Conservation (phyloP, 345 rosid species). For the Stellera chamaejasme region DNA sequence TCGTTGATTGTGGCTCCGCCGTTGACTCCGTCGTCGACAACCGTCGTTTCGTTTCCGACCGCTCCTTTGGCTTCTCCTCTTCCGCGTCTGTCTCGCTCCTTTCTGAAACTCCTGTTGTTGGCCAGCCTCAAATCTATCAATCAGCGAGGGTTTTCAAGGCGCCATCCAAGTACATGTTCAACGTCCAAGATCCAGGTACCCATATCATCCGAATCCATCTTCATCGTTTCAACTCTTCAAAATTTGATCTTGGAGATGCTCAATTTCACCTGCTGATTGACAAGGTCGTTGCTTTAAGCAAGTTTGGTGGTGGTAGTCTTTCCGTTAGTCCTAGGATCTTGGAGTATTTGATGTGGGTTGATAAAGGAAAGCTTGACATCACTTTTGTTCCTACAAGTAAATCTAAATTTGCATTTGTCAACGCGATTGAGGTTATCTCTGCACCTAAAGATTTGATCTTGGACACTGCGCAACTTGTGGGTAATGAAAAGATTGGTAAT, state of each 20-base stretch:
- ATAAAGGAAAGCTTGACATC: slow-evolving; percentile 39
- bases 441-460: slow-evolving; percentile 76
- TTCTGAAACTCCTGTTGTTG: slow-evolving; percentile 19
- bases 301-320: slow-evolving; percentile 36
- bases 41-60: slow-evolving; percentile 59
- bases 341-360: slow-evolving; percentile 57
- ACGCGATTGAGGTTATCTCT: slow-evolving; percentile 83
- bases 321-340: slow-evolving; percentile 29
- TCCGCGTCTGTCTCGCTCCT: slow-evolving; percentile 24
- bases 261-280: slow-evolving; percentile 72
- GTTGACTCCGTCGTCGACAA: slow-evolving; percentile 41
- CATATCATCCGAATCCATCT: slow-evolving; percentile 82
- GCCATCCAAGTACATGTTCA: slow-evolving; percentile 57
- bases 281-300: slow-evolving; percentile 56
- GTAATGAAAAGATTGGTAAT: slow-evolving; percentile 27
- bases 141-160: slow-evolving; percentile 58
- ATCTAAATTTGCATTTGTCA: slow-evolving; percentile 57
- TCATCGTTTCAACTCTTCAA: slow-evolving; percentile 36
- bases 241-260: slow-evolving; percentile 27
- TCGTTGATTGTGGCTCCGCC: slow-evolving; percentile 64
- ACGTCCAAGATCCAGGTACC: slow-evolving; percentile 50
- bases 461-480: slow-evolving; percentile 40
- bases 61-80: slow-evolving; percentile 21
- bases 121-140: slow-evolving; percentile 41
- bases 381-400: slow-evolving; percentile 43